A percentile compares a stretch with the other conserved stretches of the same genome.
These are phyloP conservation scores for Hansenula anomala DNA, from an alignment of 1,139 yeast genomes.

Conservation along the genomic window DNA sequence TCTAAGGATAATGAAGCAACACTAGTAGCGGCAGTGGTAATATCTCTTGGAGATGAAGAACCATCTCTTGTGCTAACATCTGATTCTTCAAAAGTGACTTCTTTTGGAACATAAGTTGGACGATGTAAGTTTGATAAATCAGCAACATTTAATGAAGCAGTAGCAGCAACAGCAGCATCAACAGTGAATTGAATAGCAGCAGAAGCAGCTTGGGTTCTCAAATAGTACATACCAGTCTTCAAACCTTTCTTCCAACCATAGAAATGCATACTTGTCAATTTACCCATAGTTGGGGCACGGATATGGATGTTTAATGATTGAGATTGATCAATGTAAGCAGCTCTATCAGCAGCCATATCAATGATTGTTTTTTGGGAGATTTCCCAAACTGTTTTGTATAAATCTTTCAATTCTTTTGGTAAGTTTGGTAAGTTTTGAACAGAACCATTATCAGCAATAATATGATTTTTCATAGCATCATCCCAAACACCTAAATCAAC, in stretches of 20 bases:
- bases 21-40: conserved; percentile 25
- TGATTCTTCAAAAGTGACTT: conserved; percentile 23
- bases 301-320: conserved; percentile 87
- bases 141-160: conserved; percentile 51
- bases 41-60: conserved; percentile 21
- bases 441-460: conserved; percentile 80
- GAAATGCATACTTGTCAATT: conserved; percentile 95
- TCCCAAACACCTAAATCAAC: conserved; percentile 84
- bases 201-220: conserved; percentile 93
- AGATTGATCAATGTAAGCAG: conserved; percentile 90
- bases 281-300: conserved; percentile 86
- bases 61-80: conserved; percentile 18
- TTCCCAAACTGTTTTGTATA: conserved; percentile 97
- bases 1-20: conserved; percentile 26
- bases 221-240: conserved; percentile 97
- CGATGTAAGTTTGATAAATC: conserved; percentile 50
- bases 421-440: conserved; percentile 72
- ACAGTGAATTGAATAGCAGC: conserved; percentile 92
- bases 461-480: conserved; percentile 73
- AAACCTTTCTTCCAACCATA: conserved; percentile 96
- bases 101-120: conserved; percentile 43
- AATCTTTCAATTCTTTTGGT: conserved; percentile 69
- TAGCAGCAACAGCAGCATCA: conserved; percentile 49
- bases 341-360: conserved; percentile 95
- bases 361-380: conserved; percentile 82